phyloP scores from a whole-genome alignment of 2,329 filamentous ascomycete genomes.

The Curvularia sp. region DNA sequence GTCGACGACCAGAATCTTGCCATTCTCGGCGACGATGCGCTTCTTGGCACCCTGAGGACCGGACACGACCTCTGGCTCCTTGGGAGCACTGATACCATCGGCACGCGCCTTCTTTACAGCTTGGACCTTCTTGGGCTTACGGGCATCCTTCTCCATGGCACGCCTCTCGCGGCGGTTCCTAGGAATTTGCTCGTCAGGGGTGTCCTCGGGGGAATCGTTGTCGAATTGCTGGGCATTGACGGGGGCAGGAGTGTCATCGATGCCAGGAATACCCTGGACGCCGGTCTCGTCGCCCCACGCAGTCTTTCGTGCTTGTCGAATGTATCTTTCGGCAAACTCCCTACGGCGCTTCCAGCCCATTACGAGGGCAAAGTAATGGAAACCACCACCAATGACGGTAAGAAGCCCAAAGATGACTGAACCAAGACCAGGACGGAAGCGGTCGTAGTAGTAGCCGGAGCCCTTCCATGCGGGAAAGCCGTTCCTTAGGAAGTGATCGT shows the following conservation, averaged over 20 bases:
- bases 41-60: constrained; percentile 80
- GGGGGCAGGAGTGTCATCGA: constrained; percentile 51
- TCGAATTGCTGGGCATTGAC: constrained; percentile 43
- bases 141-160: constrained; percentile 83
- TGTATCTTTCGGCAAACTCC: constrained; percentile 91
- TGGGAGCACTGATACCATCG: constrained; percentile 62
- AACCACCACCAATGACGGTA: constrained; percentile 79
- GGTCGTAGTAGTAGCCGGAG: constrained; percentile 96
- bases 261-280: constrained; percentile 70
- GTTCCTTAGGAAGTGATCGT: constrained; percentile 91
- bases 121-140: constrained; percentile 65
- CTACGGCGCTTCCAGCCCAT: constrained; percentile 88
- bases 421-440: constrained; percentile 88
- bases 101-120: constrained; percentile 64
- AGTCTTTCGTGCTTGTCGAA: constrained; percentile 83
- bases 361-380: constrained; percentile 85
- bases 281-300: constrained; percentile 87
- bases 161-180: constrained; percentile 85
- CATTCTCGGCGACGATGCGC: constrained; percentile 90
- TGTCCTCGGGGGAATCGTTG: constrained; percentile 28
- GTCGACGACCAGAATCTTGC: constrained; percentile 93
- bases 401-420: constrained; percentile 84
- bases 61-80: constrained; percentile 58
- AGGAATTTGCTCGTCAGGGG: constrained; percentile 62
- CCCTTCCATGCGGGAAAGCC: constrained; percentile 97